Conservation (phyloP, 441 rosid species). For the Erodium chrysanthum region DNA sequence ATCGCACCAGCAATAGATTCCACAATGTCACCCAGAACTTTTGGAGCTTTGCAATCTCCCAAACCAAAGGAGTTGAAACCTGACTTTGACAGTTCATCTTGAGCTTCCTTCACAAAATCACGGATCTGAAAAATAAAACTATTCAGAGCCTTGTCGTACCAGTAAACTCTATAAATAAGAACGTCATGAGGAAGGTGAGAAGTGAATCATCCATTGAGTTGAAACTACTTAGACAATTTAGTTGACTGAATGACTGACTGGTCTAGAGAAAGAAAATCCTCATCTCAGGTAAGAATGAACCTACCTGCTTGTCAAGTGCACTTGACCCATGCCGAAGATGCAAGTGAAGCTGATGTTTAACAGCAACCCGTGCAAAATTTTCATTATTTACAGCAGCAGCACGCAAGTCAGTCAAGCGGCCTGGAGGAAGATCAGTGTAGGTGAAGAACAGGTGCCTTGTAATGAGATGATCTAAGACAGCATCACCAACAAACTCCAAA, state of each 20-base stretch:
- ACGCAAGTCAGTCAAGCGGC: conserved; percentile 92
- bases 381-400: conserved; percentile 99
- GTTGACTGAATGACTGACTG: too few relatives aligned
- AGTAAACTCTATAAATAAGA: not conserved
- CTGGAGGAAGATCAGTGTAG: conserved; percentile 86
- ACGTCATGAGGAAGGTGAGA: not conserved
- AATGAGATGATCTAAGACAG: conserved; percentile 93
- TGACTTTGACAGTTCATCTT: conserved; percentile 68
- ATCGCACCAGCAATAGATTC: conserved; percentile 98
- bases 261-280: not conserved
- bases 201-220: not conserved
- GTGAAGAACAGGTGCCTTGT: conserved; percentile 88
- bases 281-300: not conserved
- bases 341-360: conserved; percentile 82
- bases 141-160: conserved; percentile 7
- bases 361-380: conserved; percentile 97
- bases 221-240: not conserved
- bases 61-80: conserved; percentile 92
- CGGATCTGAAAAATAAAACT: conserved; percentile 50
- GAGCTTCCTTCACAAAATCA: conserved; percentile 88
- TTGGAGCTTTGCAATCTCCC: conserved; percentile 99
- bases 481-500: conserved; percentile 95
- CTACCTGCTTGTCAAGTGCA: conserved; percentile 82
- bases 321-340: conserved; percentile 94
- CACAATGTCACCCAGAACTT: conserved; percentile 93